These are phyloP conservation scores for Blastocystis sp. DNA, from an alignment of 352 stramenopile genomes.

Conservation along the genomic window DNA sequence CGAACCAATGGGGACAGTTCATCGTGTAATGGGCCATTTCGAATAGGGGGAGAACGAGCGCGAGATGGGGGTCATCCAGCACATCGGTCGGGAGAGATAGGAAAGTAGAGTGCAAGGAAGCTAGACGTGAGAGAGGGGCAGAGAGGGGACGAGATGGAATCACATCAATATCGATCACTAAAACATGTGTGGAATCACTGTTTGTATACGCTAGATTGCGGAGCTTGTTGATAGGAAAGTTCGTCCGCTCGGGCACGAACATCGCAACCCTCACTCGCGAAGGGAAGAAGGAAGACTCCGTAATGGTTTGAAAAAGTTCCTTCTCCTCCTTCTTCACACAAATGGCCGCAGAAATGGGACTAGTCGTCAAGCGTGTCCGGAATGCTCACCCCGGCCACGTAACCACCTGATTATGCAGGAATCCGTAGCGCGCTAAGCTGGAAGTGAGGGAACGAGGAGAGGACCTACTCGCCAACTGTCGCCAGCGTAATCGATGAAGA, in stretches of 20 bases:
- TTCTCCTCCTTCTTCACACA: constrained; percentile 3
- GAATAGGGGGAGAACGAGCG: constrained; percentile 48
- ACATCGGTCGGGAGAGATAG: constrained; percentile 27
- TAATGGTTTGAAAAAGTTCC: not conserved
- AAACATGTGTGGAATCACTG: constrained; percentile 41
- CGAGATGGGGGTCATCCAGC: constrained; percentile 4
- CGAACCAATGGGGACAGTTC: constrained; percentile 31
- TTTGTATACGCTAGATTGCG: constrained; percentile 47
- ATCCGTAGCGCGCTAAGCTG: constrained; percentile 25
- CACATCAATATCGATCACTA: constrained; percentile 37
- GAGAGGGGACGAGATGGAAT: constrained; percentile 21
- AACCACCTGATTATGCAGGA: constrained; percentile 50
- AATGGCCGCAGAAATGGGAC: constrained; percentile 17
- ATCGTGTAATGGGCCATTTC: constrained; percentile 48
- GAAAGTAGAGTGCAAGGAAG: constrained; percentile 33
- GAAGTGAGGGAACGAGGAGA: not conserved
- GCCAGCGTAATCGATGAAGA: constrained; percentile 7
- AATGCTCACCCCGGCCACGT: constrained; percentile 26
- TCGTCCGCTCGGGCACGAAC: not conserved
- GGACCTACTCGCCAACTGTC: constrained; percentile 30
- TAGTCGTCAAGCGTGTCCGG: not conserved
- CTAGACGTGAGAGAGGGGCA: not conserved
- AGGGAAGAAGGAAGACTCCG: constrained; percentile 25
- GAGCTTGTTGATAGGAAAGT: constrained; percentile 58
- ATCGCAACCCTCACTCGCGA: constrained; percentile 19